Evolutionary conservation across 345 rosid genomes (phyloP).

Genomic region (Trapa bicornis): DNA sequence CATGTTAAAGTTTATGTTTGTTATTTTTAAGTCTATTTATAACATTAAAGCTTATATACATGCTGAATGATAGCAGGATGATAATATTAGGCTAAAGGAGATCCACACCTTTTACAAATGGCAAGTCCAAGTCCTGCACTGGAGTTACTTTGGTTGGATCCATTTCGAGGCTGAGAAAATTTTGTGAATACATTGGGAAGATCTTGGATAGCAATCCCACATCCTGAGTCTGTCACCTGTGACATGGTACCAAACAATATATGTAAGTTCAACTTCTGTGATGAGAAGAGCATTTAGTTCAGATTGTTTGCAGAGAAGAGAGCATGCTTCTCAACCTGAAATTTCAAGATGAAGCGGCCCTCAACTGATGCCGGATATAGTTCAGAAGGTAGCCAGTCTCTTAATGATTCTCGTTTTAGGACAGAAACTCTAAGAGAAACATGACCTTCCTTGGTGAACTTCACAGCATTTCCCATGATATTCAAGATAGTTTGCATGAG

Average conservation of each 20-base stretch:
- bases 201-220: constrained; percentile 71
- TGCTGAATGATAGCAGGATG: neutral
- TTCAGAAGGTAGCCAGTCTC: constrained; percentile 64
- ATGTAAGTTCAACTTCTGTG: neutral
- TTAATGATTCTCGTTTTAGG: constrained; percentile 60
- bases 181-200: constrained; percentile 52
- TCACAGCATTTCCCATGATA: constrained; percentile 80
- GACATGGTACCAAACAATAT: neutral
- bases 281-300: neutral
- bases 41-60: neutral
- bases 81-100: neutral
- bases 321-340: constrained; percentile 45
- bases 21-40: neutral
- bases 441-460: constrained; percentile 83
- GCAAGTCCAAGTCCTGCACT: constrained; percentile 92
- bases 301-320: neutral
- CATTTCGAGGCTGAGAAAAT: constrained; percentile 46
- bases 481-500: constrained; percentile 70
- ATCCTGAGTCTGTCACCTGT: constrained; percentile 86
- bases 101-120: constrained; percentile 59
- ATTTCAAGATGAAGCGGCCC: constrained; percentile 59
- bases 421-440: constrained; percentile 60
- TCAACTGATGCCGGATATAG: constrained; percentile 41
- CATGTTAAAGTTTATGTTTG: neutral
- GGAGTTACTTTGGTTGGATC: constrained; percentile 25